Conservation (phyloP, 148 eudicot species). For the Silene latifolia region DNA sequence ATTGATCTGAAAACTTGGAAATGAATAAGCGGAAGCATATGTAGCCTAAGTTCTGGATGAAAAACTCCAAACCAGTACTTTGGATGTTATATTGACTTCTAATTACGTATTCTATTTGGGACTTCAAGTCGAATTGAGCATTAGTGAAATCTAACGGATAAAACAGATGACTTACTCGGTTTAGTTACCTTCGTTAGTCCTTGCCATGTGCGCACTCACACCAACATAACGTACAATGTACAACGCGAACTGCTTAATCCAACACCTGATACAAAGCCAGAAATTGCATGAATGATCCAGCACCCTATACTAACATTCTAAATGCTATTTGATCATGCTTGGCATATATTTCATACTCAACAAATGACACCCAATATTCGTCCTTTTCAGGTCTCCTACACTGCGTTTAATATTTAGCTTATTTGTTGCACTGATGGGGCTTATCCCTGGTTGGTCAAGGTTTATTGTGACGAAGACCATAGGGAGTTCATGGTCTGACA, state of each 20-base stretch:
- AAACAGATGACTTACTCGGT: background rate
- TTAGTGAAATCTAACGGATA: background rate
- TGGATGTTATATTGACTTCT: background rate
- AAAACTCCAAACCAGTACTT: too few relatives aligned
- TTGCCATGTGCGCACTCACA: background rate
- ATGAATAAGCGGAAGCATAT: too few relatives aligned
- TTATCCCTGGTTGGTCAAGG: slow-evolving; percentile 49
- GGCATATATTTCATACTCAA: background rate
- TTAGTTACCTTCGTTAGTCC: background rate
- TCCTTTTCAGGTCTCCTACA: slow-evolving; percentile 50
- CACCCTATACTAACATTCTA: background rate
- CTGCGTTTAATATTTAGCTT: slow-evolving; percentile 44
- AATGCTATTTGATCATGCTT: background rate
- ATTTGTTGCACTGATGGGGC: slow-evolving; percentile 49
- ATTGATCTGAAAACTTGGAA: too few relatives aligned
- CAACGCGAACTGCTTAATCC: background rate
- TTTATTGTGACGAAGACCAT: slow-evolving; percentile 54
- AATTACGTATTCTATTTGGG: background rate
- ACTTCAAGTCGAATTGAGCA: background rate
- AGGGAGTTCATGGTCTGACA: slow-evolving; percentile 69
- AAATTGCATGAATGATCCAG: background rate
- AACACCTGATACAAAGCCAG: background rate
- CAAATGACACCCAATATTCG: background rate
- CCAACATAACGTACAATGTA: background rate
- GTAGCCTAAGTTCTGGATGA: too few relatives aligned